Evolutionary conservation across 1,284 basidiomycete species (phyloP), one percentile per base, ranked within the genome.

Genomic region (Melanopsichium pennsylvanicum): DNA sequence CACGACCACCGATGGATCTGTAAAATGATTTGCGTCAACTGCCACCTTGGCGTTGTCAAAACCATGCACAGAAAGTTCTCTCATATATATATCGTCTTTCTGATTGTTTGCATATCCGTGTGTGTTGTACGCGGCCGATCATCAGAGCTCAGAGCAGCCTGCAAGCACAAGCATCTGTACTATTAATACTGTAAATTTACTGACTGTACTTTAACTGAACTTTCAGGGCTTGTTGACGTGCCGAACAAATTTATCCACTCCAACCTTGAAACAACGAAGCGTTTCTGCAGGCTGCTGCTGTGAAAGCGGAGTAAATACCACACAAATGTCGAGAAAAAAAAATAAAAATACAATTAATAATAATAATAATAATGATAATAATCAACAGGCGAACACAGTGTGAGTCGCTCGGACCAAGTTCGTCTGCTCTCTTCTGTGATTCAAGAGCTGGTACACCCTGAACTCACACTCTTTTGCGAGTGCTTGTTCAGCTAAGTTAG

Each of bases 31-130:
- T 48, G 26, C 75, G 62, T 15, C 85, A 86, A 29, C 13, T 13
- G 27, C 13, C 27, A 29, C 13, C 27, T 29, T 12, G 93, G 93
- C 2, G 91, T 92, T 12, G 84, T 87, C 34, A 90, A 89, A 78
- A 84, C 89, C 21, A 85, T 83, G 9, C 70, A 34, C 22, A 52
- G 49, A 43, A 44, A 37, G 22, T 18, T 21, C 13, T 22, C 27
- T 15, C 18, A 22, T 19, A 31, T 16, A 7, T 43, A 4, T 16
- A 32, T 32, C 41, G 9, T 22, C 27, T 25, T 21, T 18, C 10
- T n/a, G 19, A 8, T 16, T 7, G 8, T 8, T 31, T 22, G 5
- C 22, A 18, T 26, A 11, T 21, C 13, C 4, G 18, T n/a, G 11
- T 18, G 8, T 29, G n/a, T n/a, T n/a, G n/a, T n/a, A n/a, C n/a